A percentile compares a stretch with the other conserved stretches of the same genome.
phyloP scores from a whole-genome alignment of 176 grass and related monocot genomes.

The Avena atlantica region DNA sequence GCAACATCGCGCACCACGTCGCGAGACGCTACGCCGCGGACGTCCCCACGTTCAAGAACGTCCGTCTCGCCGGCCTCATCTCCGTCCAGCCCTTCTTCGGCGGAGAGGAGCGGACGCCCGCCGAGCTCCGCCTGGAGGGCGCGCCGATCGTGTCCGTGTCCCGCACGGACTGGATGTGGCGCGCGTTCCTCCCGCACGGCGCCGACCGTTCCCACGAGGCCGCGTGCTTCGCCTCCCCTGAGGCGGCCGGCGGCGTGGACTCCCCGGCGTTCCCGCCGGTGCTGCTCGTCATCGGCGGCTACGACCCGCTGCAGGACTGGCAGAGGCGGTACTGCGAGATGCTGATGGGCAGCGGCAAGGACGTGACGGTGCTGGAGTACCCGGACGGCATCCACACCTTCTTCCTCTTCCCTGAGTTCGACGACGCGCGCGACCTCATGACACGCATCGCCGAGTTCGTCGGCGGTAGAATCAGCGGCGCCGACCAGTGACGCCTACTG shows the following conservation, averaged over 20 bases:
- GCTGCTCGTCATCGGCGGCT: conserved; percentile 59
- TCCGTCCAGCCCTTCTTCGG: conserved; percentile 78
- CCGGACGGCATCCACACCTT: conserved; percentile 66
- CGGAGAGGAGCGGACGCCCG: conserved; percentile 64
- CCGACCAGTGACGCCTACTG: background rate
- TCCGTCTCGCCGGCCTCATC: conserved; percentile 53
- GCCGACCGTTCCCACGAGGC: conserved; percentile 59
- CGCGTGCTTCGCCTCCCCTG: conserved; percentile 14
- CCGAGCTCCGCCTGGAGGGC: conserved; percentile 55
- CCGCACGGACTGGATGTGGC: conserved; percentile 74
- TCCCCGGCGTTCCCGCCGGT: conserved; percentile 50
- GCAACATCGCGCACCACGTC: conserved; percentile 76
- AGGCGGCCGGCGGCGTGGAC: background rate
- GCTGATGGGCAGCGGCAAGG: conserved; percentile 41
- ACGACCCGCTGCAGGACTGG: conserved; percentile 71
- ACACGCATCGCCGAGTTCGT: conserved; percentile 55
- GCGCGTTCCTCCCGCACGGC: conserved; percentile 71
- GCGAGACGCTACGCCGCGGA: conserved; percentile 52
- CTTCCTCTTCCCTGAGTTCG: conserved; percentile 61
- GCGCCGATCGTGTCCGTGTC: conserved; percentile 58
- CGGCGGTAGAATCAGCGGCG: background rate
- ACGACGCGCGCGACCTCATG: conserved; percentile 41
- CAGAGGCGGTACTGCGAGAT: conserved; percentile 57
- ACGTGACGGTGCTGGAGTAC: conserved; percentile 59
- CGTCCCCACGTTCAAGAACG: conserved; percentile 3